phyloP scores from a whole-genome alignment of 1,284 basidiomycete species.

The Boletus mariae region DNA sequence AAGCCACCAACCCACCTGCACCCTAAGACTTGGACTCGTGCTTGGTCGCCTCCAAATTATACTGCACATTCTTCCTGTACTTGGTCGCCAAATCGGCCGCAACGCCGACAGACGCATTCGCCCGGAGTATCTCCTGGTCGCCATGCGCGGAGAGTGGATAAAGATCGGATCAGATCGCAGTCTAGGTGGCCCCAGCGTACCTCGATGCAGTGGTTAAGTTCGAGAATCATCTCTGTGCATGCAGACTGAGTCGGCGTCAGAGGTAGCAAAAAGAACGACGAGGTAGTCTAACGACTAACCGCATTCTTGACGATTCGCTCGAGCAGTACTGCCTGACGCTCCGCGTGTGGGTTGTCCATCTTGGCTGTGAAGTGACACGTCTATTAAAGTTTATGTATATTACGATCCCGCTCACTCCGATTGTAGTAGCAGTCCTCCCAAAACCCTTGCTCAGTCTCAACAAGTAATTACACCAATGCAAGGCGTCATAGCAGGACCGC shows the following conservation, averaged over 20 bases:
- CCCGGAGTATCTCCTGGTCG: slow-evolving; percentile 63
- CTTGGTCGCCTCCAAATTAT: slow-evolving; percentile 73
- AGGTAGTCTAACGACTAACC: slow-evolving; percentile 42
- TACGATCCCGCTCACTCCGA: background rate
- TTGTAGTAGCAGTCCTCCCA: slow-evolving; percentile 14
- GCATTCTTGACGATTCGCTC: slow-evolving; percentile 90
- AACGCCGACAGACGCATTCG: slow-evolving; percentile 67
- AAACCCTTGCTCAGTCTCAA: slow-evolving; percentile 14
- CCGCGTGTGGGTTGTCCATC: slow-evolving; percentile 92
- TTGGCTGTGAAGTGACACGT: background rate
- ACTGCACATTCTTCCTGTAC: slow-evolving; percentile 83
- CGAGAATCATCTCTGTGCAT: slow-evolving; percentile 76
- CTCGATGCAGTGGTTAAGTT: slow-evolving; percentile 77
- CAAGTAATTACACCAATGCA: slow-evolving; percentile 6
- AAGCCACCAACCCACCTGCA: background rate
- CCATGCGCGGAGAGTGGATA: background rate
- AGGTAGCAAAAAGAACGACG: background rate
- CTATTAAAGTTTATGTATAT: background rate
- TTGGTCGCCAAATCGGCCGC: slow-evolving; percentile 77
- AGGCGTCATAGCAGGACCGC: slow-evolving; percentile 21
- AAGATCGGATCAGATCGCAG: background rate
- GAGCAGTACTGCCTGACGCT: slow-evolving; percentile 83
- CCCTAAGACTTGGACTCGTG: slow-evolving; percentile 18
- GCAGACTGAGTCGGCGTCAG: slow-evolving; percentile 51
- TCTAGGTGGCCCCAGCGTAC: slow-evolving; percentile 34